A percentile compares a stretch with the other conserved stretches of the same genome.
Conservation (phyloP, 257 asterid species). For the Solanum dulcamara region DNA sequence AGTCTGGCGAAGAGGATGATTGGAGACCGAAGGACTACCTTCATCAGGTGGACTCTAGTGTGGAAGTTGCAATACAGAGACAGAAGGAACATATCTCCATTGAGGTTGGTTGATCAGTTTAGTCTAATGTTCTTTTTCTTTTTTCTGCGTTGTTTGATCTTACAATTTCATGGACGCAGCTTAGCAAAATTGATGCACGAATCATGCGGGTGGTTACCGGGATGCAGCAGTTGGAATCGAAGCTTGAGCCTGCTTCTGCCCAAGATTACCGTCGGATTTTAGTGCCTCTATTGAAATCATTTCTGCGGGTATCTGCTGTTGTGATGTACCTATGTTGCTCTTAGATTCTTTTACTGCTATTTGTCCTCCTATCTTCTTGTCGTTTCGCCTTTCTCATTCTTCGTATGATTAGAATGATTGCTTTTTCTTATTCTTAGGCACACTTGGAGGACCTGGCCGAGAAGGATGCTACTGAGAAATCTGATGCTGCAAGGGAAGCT, state of each 20-base stretch:
- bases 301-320: constrained; percentile 46
- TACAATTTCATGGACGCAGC: constrained; percentile 44
- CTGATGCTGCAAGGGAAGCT: constrained; percentile 94
- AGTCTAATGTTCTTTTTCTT: background rate
- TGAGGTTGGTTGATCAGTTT: constrained; percentile 49
- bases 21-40: constrained; percentile 73
- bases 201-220: constrained; percentile 51
- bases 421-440: constrained; percentile 33
- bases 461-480: constrained; percentile 90
- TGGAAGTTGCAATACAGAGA: constrained; percentile 82
- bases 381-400: background rate
- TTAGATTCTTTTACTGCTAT: background rate
- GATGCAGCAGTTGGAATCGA: constrained; percentile 66
- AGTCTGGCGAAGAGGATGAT: constrained; percentile 74
- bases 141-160: constrained; percentile 3
- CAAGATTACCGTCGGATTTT: constrained; percentile 56
- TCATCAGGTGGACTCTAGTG: constrained; percentile 78
- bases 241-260: constrained; percentile 58
- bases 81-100: constrained; percentile 80
- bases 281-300: constrained; percentile 76
- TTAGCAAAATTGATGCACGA: constrained; percentile 82
- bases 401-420: constrained; percentile 4
- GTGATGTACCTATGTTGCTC: background rate
- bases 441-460: constrained; percentile 80
- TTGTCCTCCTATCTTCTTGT: background rate